Evolutionary conservation across 352 stramenopile genomes (phyloP), one percentile per base, ranked within the genome.

Genomic region (Pythium vanterpoolii): DNA sequence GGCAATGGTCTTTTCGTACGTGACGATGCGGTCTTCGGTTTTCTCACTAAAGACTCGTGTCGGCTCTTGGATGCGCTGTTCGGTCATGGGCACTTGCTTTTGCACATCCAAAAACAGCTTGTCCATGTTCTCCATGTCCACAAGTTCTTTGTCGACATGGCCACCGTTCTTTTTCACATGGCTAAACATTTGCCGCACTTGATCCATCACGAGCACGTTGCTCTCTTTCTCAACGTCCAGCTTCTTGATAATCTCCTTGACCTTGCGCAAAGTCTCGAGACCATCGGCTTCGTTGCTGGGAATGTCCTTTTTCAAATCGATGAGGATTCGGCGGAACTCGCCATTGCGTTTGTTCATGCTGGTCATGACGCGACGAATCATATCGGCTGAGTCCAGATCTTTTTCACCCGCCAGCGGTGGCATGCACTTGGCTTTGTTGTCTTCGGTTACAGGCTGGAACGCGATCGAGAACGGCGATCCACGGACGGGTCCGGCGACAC

Each of bases 21-120:
- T 74, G 34, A 95, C 67, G 48, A 99, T 95, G 56, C 97, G 94
- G 45, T 96, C 93, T 59, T 98, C 79, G 0, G 93, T 98, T 70
- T 98, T 95, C 43, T 93, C 83, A 18, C 83, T 89, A 49, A 93
- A 93, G n/a, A 90, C 66, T n/a, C 83, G 82, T 11, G 83, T 93
- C 16, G 83, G 86, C 28, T 90, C 82, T 50, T 90, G 80, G 5
- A 78, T 76, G 18, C 83, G 79, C 39, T 91, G 78, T 47, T 95
- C 80, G 1, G 86, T 93, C 5, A 77, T 56, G 18, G 86, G 86
- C 19, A 93, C 71, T 60, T 93, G 86, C 52, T 86, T 87, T 61
- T 91, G 73, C 3, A 95, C 82, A 30, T 95, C 86, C 0, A 74
- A 23, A 30, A 89, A 93, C 1, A 92, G 65, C 27, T 92, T 93